phyloP scores from a whole-genome alignment of 2,329 filamentous ascomycete genomes.

The Nemania serpens region DNA sequence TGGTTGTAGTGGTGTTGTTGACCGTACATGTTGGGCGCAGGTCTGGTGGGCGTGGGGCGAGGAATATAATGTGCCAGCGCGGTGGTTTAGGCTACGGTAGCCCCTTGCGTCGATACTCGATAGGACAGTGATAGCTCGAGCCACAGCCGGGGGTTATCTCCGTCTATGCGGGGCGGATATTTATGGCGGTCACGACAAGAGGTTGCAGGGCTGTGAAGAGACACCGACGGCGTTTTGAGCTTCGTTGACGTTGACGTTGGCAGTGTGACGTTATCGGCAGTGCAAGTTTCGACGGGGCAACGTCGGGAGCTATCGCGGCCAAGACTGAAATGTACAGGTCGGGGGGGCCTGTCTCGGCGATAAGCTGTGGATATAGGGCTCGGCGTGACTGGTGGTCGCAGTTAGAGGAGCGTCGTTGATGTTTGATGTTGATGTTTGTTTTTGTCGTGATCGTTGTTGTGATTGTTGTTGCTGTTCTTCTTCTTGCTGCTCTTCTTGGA shows the following conservation, averaged over 20 bases:
- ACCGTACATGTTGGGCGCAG: conserved; percentile 66
- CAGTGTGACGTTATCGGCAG: neutral
- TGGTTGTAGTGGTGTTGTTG: conserved; percentile 70
- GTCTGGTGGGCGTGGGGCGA: conserved; percentile 30
- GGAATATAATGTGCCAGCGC: conserved; percentile 8
- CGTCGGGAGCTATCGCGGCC: too few species aligned
- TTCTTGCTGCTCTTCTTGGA: too few species aligned
- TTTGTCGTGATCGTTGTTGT: too few species aligned
- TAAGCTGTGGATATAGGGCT: too few species aligned
- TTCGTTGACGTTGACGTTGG: neutral
- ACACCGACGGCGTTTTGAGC: conserved; percentile 2
- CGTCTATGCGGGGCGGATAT: neutral
- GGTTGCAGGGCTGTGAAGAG: neutral
- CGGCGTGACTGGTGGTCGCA: too few species aligned
- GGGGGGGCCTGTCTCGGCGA: too few species aligned
- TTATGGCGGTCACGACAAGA: neutral
- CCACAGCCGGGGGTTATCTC: neutral
- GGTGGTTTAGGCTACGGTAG: conserved; percentile 7
- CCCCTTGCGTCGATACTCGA: conserved; percentile 39
- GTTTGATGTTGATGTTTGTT: too few species aligned
- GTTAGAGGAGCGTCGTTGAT: too few species aligned
- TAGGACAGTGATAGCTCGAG: neutral
- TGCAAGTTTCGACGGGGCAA: neutral
- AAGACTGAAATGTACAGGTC: too few species aligned
- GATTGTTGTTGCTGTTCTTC: too few species aligned